phyloP scores from a whole-genome alignment of 805 yeast genomes.

The Starmerella riodocensis region DNA sequence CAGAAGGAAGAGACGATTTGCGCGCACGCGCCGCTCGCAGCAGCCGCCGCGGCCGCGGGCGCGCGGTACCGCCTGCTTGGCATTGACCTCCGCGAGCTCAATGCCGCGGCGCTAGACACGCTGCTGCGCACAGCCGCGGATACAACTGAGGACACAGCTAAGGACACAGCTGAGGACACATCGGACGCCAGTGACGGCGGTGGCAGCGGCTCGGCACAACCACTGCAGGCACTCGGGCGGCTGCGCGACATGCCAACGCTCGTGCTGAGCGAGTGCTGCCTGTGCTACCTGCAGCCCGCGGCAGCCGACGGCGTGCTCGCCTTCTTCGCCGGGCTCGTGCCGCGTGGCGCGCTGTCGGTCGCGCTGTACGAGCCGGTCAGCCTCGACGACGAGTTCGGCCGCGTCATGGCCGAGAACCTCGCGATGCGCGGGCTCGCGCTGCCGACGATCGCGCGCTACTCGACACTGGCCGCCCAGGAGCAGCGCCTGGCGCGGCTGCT shows the following conservation, averaged over 20 bases:
- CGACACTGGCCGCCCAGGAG: slow-evolving; percentile 34
- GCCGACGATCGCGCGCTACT: slow-evolving; percentile 42
- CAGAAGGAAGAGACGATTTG: slow-evolving; percentile 41
- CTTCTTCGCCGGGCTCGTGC: slow-evolving; percentile 30
- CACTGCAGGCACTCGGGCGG: background rate
- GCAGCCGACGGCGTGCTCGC: slow-evolving; percentile 35
- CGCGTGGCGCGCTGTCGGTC: slow-evolving; percentile 24
- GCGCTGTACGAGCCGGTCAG: slow-evolving; percentile 60
- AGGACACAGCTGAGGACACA: too few species aligned
- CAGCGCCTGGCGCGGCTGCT: slow-evolving; percentile 27
- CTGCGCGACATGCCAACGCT: slow-evolving; percentile 38
- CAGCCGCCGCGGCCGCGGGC: slow-evolving; percentile 19
- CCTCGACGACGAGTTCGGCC: slow-evolving; percentile 49
- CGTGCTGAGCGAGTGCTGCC: slow-evolving; percentile 59
- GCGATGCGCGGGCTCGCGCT: slow-evolving; percentile 47
- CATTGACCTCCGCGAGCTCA: slow-evolving; percentile 38
- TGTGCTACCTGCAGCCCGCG: slow-evolving; percentile 50
- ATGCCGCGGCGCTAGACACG: slow-evolving; percentile 23
- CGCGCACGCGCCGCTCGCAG: slow-evolving; percentile 24
- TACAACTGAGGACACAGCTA: too few species aligned
- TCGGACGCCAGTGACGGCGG: background rate
- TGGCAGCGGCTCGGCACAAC: too few species aligned
- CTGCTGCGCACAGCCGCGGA: too few species aligned
- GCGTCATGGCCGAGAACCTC: slow-evolving; percentile 52
- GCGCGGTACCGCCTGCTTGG: slow-evolving; percentile 41